Conservation (phyloP, 495 filamentous ascomycete species). For the Neurospora sp. region DNA sequence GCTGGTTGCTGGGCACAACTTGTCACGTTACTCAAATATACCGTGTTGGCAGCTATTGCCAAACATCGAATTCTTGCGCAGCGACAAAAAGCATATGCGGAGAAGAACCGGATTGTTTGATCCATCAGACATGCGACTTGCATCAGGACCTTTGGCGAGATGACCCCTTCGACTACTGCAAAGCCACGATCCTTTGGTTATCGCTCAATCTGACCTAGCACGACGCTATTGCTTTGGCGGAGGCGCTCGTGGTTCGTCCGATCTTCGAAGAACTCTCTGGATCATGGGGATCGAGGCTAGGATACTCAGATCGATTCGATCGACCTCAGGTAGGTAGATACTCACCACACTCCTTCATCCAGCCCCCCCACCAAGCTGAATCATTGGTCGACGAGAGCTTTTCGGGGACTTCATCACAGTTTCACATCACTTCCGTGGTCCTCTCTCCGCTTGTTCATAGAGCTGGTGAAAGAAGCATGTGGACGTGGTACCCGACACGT, state of each 20-base stretch:
- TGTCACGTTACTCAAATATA: background rate
- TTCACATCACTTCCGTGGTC: background rate
- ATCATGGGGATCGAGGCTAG: background rate
- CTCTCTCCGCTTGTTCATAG: background rate
- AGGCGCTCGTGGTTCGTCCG: background rate
- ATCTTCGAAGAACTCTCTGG: background rate
- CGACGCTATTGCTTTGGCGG: background rate
- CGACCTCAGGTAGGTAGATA: background rate
- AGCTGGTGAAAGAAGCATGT: background rate
- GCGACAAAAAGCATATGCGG: background rate
- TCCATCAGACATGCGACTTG: background rate
- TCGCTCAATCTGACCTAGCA: background rate
- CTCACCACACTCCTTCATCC: background rate
- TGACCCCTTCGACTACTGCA: background rate
- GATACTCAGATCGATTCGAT: background rate
- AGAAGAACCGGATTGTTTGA: background rate
- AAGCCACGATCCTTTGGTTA: background rate
- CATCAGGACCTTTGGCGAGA: background rate
- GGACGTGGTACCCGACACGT: background rate
- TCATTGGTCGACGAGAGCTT: background rate
- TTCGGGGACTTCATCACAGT: background rate
- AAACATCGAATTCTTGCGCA: background rate
- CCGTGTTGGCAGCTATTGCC: background rate
- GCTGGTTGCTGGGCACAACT: background rate
- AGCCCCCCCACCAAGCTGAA: background rate